Percentiles rank a stretch among this genome's conserved stretches.
These are phyloP conservation scores for Epichloe brachyelytri DNA, from an alignment of 2,329 filamentous ascomycete species.

Conservation along the genomic window DNA sequence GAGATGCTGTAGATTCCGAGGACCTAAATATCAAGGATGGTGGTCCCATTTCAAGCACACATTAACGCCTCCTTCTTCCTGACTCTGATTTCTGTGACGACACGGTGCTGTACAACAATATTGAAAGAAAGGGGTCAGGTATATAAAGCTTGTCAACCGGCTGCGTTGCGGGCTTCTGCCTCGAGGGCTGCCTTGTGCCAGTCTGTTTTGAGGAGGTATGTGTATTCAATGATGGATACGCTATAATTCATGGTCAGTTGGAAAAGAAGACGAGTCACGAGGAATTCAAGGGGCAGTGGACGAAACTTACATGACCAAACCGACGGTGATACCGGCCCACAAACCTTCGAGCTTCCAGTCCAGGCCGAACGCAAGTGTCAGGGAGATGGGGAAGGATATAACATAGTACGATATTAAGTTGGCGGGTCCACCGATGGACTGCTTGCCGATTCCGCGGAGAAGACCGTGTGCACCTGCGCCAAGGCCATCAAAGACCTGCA, in stretches of 20 bases:
- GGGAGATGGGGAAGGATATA: conserved; percentile 72
- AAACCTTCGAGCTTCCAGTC: conserved; percentile 67
- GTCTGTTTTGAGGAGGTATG: conserved; percentile 36
- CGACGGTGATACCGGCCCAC: conserved; percentile 68
- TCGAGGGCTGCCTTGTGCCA: conserved; percentile 41
- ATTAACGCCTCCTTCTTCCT: no score
- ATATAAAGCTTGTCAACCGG: conserved; percentile 19
- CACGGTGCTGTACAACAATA: no score
- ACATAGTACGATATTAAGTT: conserved; percentile 80
- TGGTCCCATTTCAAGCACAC: no score
- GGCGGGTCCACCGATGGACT: conserved; percentile 80
- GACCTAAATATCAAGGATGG: no score
- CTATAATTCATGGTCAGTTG: conserved; percentile 18
- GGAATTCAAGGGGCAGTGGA: not conserved
- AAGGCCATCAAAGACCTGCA: conserved; percentile 81
- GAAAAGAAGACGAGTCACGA: not conserved
- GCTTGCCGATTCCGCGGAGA: conserved; percentile 73
- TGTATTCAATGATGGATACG: conserved; percentile 40
- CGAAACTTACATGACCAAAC: conserved; percentile 45
- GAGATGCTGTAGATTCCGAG: no score
- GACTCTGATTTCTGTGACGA: no score
- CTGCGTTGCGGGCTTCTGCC: conserved; percentile 37
- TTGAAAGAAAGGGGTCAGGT: no score
- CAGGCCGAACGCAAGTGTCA: conserved; percentile 64
- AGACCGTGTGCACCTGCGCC: conserved; percentile 72